Evolutionary conservation across 2,329 filamentous ascomycete genomes (phyloP), one percentile per base, ranked within the genome.

Genomic region (Cordyceps sp.): DNA sequence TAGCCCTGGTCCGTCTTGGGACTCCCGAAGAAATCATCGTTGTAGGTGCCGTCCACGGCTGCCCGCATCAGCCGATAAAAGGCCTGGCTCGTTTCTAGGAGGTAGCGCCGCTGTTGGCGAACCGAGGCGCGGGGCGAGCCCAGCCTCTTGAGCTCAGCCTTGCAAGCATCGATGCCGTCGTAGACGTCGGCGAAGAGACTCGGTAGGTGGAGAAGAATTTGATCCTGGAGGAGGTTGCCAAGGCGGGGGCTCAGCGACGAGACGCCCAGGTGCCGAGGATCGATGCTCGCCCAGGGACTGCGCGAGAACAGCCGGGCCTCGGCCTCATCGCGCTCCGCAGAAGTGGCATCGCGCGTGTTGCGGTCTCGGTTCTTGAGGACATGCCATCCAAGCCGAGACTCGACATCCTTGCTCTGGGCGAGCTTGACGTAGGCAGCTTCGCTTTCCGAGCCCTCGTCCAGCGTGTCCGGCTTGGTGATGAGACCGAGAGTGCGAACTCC

Each of bases 401-500:
- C 43, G 0, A 65, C 53, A 9, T 67, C 55, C 2, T 53, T 40
- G 32, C 69, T 69, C 31, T 46, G 45, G 0, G 61, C 64, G 0
- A 69, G 50, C 0, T 50, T 45, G 2, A 62, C 24, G 27, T 56
- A 67, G 6, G 45, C 33, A 0, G 34, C 34, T 38, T 68, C 61
- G 18, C 50, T 57, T 1, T 50, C 55, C 0, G 61, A 62, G 4
- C 41, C 44, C 3, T 28, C 32, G 23, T 34, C 35, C 10, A 42
- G 25, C 5, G 39, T 46, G 37, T 73, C 67, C 0, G 66, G 65
- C 43, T 73, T 72, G 0, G 69, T 73, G 39, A 73, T 63, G 36
- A 73, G 57, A 8, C 67, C 66, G 2, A 73, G 44, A 0, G 67
- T 72, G 6, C 67, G 61, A 1, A 26, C 18, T 2, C 56, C 48